A percentile compares a stretch with the other conserved stretches of the same genome.
Evolutionary conservation across 208 protist species (phyloP).

Genomic region (Blechomonas ayalai): DNA sequence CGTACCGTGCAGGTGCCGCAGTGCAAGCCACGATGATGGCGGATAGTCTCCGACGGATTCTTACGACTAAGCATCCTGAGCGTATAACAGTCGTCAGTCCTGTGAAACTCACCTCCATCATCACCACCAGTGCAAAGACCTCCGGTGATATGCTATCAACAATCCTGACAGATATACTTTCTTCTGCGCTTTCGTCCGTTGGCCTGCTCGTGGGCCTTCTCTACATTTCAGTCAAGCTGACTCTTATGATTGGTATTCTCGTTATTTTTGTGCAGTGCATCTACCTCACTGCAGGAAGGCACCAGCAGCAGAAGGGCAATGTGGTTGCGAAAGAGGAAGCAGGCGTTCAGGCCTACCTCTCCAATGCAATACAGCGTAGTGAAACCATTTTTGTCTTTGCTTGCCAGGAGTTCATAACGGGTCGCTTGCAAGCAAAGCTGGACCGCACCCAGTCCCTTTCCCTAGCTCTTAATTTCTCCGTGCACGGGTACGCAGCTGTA

Average conservation of each 20-base stretch:
- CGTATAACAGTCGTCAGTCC: constrained; percentile 42
- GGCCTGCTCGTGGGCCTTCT: constrained; percentile 29
- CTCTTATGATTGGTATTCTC: constrained; percentile 28
- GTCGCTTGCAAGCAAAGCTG: constrained; percentile 20
- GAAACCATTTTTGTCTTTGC: constrained; percentile 60
- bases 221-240: constrained; percentile 51
- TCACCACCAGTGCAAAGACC: constrained; percentile 29
- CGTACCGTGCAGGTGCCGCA: constrained; percentile 30
- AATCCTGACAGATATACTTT: constrained; percentile 53
- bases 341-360: constrained; percentile 31
- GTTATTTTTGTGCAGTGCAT: constrained; percentile 36
- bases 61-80: constrained; percentile 29
- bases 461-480: constrained; percentile 28
- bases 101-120: constrained; percentile 35
- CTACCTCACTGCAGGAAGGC: constrained; percentile 28
- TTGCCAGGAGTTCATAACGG: constrained; percentile 40
- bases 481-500: constrained; percentile 57
- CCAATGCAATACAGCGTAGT: constrained; percentile 55
- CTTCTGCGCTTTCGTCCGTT: constrained; percentile 15
- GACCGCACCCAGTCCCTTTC: constrained; percentile 12
- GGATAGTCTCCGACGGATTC: constrained; percentile 21
- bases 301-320: constrained; percentile 18
- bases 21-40: constrained; percentile 27
- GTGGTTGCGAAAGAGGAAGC: constrained; percentile 31
- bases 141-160: constrained; percentile 27